These are phyloP conservation scores for Aspergillus nidulans DNA, from an alignment of 495 filamentous ascomycete species.

Conservation along the genomic window DNA sequence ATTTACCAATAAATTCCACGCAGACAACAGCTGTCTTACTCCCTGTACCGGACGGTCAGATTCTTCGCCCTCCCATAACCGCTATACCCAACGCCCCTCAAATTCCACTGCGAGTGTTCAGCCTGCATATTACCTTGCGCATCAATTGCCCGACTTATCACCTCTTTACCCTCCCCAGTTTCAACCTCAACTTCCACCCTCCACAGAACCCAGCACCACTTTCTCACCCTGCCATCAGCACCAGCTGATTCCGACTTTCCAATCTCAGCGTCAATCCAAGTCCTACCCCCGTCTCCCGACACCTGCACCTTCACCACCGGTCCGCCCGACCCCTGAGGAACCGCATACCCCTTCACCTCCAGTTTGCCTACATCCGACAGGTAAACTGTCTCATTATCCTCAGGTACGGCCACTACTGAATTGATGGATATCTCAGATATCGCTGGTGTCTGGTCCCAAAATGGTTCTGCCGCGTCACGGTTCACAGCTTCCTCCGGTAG, in stretches of 20 bases:
- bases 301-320: conserved; percentile 53
- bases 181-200: conserved; percentile 29
- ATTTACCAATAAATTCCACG: neutral
- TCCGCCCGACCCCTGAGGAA: conserved; percentile 49
- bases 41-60: conserved; percentile 25
- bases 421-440: conserved; percentile 63
- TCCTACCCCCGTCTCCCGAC: conserved; percentile 42
- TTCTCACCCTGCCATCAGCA: neutral
- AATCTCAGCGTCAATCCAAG: conserved; percentile 41
- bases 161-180: conserved; percentile 27
- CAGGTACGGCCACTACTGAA: conserved; percentile 49
- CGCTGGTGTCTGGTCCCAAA: conserved; percentile 49
- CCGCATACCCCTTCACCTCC: conserved; percentile 52
- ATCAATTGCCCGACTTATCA: conserved; percentile 53
- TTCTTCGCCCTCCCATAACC: conserved; percentile 53
- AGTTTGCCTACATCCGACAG: conserved; percentile 32
- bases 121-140: conserved; percentile 45
- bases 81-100: conserved; percentile 57
- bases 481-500: conserved; percentile 55
- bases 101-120: conserved; percentile 49
- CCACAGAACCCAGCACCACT: conserved; percentile 51
- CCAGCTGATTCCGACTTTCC: neutral
- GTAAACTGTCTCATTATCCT: conserved; percentile 31
- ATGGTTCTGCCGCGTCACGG: conserved; percentile 43
- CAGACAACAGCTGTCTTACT: neutral